A percentile compares a stretch with the other conserved stretches of the same genome.
Conservation (phyloP, 1,139 yeast species). For the Keqinozyma sinolaborantium region DNA sequence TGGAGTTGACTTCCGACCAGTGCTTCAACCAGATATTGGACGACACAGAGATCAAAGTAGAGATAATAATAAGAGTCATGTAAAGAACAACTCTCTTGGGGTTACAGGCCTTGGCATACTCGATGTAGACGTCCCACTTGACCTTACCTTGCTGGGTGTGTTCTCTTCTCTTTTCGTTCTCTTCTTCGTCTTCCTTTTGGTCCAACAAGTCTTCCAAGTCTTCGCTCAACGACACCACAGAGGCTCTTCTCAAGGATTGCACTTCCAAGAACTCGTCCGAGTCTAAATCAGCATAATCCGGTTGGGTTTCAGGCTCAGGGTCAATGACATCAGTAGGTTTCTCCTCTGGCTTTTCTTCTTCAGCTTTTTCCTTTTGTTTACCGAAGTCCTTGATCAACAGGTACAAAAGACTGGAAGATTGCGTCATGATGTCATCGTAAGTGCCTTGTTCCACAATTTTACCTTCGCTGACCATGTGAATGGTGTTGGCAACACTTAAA, state of each 20-base stretch:
- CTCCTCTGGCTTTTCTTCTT: constrained; percentile 8
- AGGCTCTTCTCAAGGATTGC: constrained; percentile 65
- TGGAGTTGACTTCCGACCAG: constrained; percentile 91
- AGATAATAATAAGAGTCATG: constrained; percentile 43
- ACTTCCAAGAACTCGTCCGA: constrained; percentile 31
- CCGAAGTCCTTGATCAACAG: constrained; percentile 77
- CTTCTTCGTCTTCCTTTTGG: constrained; percentile 42
- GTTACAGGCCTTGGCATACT: constrained; percentile 87
- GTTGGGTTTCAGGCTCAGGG: constrained; percentile 5
- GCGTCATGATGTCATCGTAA: constrained; percentile 54
- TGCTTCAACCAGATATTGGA: constrained; percentile 91
- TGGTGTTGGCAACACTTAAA: constrained; percentile 69
- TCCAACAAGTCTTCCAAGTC: constrained; percentile 29
- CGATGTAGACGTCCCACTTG: constrained; percentile 79
- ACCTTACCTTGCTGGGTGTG: constrained; percentile 93
- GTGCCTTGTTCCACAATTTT: constrained; percentile 76
- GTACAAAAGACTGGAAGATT: constrained; percentile 52
- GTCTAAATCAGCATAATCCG: constrained; percentile 22
- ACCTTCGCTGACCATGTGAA: constrained; percentile 75
- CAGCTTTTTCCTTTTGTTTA: constrained; percentile 32
- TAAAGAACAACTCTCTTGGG: constrained; percentile 61
- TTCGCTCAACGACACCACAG: constrained; percentile 54
- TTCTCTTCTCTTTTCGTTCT: constrained; percentile 53
- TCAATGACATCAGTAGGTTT: constrained; percentile 4
- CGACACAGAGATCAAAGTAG: constrained; percentile 52